These are phyloP conservation scores for Ophiocordyceps camponoti-rufipedis DNA, from an alignment of 2,329 filamentous ascomycete species.

Conservation along the genomic window DNA sequence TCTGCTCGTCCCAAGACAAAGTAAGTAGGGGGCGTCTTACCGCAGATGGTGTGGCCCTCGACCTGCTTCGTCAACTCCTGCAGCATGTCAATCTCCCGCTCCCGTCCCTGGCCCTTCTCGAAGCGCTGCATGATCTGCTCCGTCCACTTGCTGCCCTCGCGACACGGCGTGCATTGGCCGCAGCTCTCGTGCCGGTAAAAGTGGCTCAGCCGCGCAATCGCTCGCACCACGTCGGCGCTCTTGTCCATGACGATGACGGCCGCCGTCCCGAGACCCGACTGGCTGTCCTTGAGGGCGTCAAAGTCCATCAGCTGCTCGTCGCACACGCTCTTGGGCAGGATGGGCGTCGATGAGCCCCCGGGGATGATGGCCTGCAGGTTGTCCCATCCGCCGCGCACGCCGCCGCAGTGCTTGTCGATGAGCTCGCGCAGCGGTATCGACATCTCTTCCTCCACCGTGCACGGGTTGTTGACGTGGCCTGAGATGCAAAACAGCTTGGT, in stretches of 20 bases:
- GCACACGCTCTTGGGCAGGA: slow-evolving; percentile 76
- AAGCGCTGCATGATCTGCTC: slow-evolving; percentile 98
- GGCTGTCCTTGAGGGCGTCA: slow-evolving; percentile 91
- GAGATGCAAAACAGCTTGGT: slow-evolving; percentile 99
- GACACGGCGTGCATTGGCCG: slow-evolving; percentile 97
- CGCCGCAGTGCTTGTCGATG: slow-evolving; percentile 96
- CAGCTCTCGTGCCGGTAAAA: slow-evolving; percentile 99
- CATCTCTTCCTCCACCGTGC: slow-evolving; percentile 98
- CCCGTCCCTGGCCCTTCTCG: slow-evolving; percentile 73
- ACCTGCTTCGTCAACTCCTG: slow-evolving; percentile 99
- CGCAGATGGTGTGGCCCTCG: slow-evolving; percentile 97
- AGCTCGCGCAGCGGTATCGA: slow-evolving; percentile 89
- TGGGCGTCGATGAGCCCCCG: slow-evolving; percentile 89
- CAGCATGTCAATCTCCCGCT: slow-evolving; percentile 96
- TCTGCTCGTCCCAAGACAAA: too few relatives aligned
- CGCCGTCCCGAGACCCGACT: slow-evolving; percentile 91
- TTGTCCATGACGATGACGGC: slow-evolving; percentile 99
- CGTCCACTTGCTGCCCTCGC: slow-evolving; percentile 97
- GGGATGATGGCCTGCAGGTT: slow-evolving; percentile 92
- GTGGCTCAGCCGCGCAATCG: slow-evolving; percentile 79
- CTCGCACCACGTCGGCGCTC: slow-evolving; percentile 85
- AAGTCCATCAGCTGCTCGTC: slow-evolving; percentile 98
- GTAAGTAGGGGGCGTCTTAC: too few relatives aligned
- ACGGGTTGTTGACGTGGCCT: slow-evolving; percentile 96
- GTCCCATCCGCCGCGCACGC: slow-evolving; percentile 92